Conservation (phyloP, 148 eudicot genomes). For the Rhododendron simsii region DNA sequence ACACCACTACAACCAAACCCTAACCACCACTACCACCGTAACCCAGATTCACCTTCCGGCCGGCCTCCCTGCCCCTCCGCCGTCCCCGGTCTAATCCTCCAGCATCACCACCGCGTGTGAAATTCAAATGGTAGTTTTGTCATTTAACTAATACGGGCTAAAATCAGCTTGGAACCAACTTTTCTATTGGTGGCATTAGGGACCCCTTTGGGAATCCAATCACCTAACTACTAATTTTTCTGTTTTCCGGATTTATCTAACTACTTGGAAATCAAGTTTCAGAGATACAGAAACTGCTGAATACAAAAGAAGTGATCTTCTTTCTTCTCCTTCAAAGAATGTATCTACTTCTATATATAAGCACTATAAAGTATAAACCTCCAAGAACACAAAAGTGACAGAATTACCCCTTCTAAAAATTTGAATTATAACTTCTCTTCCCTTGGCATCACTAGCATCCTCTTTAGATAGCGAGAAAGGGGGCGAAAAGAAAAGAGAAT, state of each 20-base stretch:
- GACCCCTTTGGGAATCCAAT: background rate
- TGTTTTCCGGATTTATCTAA: too few species aligned
- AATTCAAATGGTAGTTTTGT: too few species aligned
- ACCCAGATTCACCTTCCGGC: too few species aligned
- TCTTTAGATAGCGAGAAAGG: background rate
- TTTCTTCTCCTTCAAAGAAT: background rate
- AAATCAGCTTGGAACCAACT: background rate
- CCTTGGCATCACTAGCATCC: background rate
- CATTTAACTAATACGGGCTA: too few species aligned
- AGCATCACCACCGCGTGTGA: too few species aligned
- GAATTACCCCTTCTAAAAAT: background rate
- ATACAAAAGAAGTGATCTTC: background rate
- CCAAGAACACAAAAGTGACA: background rate
- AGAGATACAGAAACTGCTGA: background rate
- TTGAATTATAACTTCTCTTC: background rate
- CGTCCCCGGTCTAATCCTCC: too few species aligned
- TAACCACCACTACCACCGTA: too few species aligned
- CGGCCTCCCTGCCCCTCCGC: too few species aligned
- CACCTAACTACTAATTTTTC: too few species aligned
- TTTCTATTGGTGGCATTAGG: background rate
- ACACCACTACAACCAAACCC: too few species aligned
- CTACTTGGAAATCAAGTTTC: background rate
- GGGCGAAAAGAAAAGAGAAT: background rate
- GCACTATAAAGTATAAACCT: background rate
- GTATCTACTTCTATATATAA: background rate